phyloP scores from a whole-genome alignment of 192 early-diverging fungal genomes.

The Entomortierella parvispora region DNA sequence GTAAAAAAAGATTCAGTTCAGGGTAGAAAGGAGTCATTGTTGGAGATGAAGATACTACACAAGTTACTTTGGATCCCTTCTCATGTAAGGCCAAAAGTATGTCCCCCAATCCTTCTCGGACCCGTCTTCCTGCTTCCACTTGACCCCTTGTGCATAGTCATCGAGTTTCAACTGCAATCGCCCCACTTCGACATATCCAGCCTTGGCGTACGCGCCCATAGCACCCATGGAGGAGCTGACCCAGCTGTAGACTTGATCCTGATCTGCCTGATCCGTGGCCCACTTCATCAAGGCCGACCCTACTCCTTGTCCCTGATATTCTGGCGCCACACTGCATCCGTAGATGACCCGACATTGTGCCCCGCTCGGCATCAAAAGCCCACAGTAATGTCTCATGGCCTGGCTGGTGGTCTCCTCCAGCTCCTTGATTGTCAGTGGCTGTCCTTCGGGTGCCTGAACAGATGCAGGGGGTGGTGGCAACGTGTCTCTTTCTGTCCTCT shows the following conservation, averaged over 20 bases:
- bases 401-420: background rate
- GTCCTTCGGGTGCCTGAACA: slow-evolving; percentile 1
- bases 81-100: slow-evolving; percentile 13
- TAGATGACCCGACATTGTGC: slow-evolving; percentile 4
- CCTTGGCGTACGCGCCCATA: slow-evolving; percentile 1
- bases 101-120: slow-evolving; percentile 13
- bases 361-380: background rate
- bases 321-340: slow-evolving; percentile 9
- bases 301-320: slow-evolving; percentile 12
- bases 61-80: slow-evolving; percentile 17
- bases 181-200: slow-evolving; percentile 12
- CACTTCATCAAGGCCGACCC: slow-evolving; percentile 16
- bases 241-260: slow-evolving; percentile 9
- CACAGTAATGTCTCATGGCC: slow-evolving; percentile 11
- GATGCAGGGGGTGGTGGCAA: slow-evolving; percentile 1
- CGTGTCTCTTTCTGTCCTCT: background rate
- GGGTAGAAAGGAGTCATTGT: too few relatives aligned
- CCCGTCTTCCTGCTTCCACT: slow-evolving; percentile 6
- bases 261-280: slow-evolving; percentile 3
- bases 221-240: slow-evolving; percentile 10
- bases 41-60: too few relatives aligned
- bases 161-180: slow-evolving; percentile 1
- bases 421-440: slow-evolving; percentile 11
- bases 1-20: too few relatives aligned
- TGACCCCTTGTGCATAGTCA: slow-evolving; percentile 13